Evolutionary conservation across 2,329 filamentous ascomycete species (phyloP), one percentile per base, ranked within the genome.

Genomic region (Chalara sp.): DNA sequence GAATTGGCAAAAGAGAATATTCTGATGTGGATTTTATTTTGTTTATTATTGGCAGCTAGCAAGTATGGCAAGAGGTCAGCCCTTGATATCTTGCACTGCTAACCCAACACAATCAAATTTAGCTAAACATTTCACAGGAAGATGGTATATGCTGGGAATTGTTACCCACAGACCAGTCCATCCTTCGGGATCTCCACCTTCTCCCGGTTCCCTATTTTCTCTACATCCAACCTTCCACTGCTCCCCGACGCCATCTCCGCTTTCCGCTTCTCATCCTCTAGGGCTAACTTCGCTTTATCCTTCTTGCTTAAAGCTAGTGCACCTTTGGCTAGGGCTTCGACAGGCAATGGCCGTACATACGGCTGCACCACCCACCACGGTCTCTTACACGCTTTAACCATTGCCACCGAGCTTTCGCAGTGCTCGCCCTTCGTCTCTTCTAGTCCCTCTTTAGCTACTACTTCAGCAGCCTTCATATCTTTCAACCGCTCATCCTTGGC

Each of bases 281-380:
- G 65, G 58, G 70, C 67, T 53, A 69, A 60, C 57, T 65, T 74
- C 62, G 70, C 73, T 62, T 69, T 74, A 32, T 79, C 75, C 66
- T 90, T 90, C 72, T 89, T 91, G 61, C 83, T 88, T 55, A 84
- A 66, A 51, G 76, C 79, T 66, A 95, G 76, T 2, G 87, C 84
- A 0, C 91, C 91, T 65, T 89, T 90, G 55, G 85, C 84, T 57
- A 93, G 63, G 2, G 93, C 93, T 71, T 97, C 92, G 59, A 86
- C 87, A 0, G 93, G 93, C 62, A 96, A 67, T 40, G 90, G 91
- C 50, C 91, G 75, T 6, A 96, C 79, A 61, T 95, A 88, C 4
- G 92, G 86, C 71, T 97, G 91, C 48, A 84, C 89, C 4, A 96
- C 78, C 89, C 89, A 96, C 80, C 84, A 96, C 1, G 91, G 91